Conservation (phyloP, 2,329 filamentous ascomycete species). For the Beauveria bassiana region DNA sequence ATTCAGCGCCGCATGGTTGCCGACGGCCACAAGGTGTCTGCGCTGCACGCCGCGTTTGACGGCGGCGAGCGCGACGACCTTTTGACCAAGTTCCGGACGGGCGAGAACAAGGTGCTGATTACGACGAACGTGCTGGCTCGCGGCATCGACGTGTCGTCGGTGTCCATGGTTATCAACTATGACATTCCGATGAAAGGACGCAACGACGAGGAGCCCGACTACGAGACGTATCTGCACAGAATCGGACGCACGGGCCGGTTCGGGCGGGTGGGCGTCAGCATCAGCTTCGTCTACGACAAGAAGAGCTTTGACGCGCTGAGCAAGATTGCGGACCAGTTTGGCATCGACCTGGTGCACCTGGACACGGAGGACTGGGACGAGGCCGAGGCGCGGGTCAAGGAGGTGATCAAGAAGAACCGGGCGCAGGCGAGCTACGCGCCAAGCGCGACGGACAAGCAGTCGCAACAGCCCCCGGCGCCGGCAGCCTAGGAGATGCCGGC, state of each 20-base stretch:
- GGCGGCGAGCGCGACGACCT: constrained; percentile 74
- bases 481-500: constrained; percentile 21
- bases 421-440: constrained; percentile 48
- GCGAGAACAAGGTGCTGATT: constrained; percentile 89
- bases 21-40: constrained; percentile 88
- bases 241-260: constrained; percentile 97
- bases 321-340: constrained; percentile 72
- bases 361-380: constrained; percentile 85
- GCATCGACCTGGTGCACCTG: constrained; percentile 72
- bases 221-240: constrained; percentile 94
- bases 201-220: constrained; percentile 76
- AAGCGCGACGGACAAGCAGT: constrained; percentile 29
- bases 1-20: constrained; percentile 80
- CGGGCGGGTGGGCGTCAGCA: constrained; percentile 89
- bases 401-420: constrained; percentile 65
- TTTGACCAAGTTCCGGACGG: constrained; percentile 78
- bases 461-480: constrained; percentile 10
- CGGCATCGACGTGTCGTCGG: constrained; percentile 84
- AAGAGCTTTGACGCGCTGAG: constrained; percentile 72
- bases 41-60: constrained; percentile 81
- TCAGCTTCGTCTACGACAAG: constrained; percentile 87
- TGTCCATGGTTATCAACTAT: constrained; percentile 99
- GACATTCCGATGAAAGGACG: constrained; percentile 69
- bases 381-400: constrained; percentile 75
- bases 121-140: constrained; percentile 95